Conservation (phyloP, 208 protist species). For the Phytomonas francai region DNA sequence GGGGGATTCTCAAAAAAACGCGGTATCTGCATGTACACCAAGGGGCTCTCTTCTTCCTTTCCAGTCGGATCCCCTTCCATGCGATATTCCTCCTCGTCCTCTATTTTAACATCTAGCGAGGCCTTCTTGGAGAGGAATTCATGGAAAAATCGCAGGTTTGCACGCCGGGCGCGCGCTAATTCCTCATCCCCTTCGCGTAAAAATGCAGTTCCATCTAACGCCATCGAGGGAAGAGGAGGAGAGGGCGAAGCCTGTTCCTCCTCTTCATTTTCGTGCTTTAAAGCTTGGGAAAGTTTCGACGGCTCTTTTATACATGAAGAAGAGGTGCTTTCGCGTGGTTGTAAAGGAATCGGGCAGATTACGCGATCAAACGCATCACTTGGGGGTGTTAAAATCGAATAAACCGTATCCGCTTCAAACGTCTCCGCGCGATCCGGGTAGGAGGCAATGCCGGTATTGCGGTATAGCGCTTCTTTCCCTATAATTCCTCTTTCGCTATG, state of each 20-base stretch:
- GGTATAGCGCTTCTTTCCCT: conserved; percentile 30
- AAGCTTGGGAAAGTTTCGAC: background rate
- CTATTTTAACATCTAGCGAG: too few species aligned
- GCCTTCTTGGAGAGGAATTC: too few species aligned
- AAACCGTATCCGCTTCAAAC: conserved; percentile 53
- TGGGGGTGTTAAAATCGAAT: conserved; percentile 21
- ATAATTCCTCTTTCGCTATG: too few species aligned
- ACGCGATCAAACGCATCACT: conserved; percentile 9
- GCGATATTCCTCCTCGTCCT: background rate
- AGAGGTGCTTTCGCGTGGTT: too few species aligned
- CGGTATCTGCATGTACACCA: conserved; percentile 81
- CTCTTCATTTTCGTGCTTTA: background rate
- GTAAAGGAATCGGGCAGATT: conserved; percentile 20
- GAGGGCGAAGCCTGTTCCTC: background rate
- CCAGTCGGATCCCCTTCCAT: background rate
- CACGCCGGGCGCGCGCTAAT: conserved; percentile 19
- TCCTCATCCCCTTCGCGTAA: conserved; percentile 51
- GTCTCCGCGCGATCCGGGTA: conserved; percentile 24
- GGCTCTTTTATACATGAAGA: too few species aligned
- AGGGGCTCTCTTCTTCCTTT: conserved; percentile 5
- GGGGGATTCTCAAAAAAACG: conserved; percentile 47
- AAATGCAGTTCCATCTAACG: conserved; percentile 50
- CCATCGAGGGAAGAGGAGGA: conserved; percentile 11
- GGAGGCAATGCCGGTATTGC: conserved; percentile 22
- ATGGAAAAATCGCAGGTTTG: conserved; percentile 62